Evolutionary conservation across 2,329 filamentous ascomycete genomes (phyloP).

Genomic region (Nemania sp.): DNA sequence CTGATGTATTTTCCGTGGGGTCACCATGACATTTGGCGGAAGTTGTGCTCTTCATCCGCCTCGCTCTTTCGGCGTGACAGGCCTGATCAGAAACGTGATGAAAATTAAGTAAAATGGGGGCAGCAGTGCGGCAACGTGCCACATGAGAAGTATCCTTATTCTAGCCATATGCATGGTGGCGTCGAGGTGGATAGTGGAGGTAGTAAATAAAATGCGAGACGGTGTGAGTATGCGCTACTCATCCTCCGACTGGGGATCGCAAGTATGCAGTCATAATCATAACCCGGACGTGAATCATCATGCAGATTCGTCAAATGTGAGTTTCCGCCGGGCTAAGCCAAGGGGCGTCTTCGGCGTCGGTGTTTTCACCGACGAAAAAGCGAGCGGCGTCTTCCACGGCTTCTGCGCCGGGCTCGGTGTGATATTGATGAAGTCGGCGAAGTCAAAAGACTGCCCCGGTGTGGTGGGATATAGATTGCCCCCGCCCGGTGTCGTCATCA

Average conservation of each 20-base stretch:
- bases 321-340: constrained; percentile 71
- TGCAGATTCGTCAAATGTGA: constrained; percentile 78
- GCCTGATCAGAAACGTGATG: constrained; percentile 8
- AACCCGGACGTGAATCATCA: constrained; percentile 16
- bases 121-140: constrained; percentile 3
- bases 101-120: constrained; percentile 3
- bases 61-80: background rate
- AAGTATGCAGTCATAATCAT: constrained; percentile 16
- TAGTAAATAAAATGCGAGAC: background rate
- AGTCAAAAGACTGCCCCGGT: constrained; percentile 84
- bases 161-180: background rate
- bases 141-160: background rate
- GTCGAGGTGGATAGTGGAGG: background rate
- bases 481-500: constrained; percentile 85
- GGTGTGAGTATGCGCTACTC: constrained; percentile 9
- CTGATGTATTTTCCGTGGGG: constrained; percentile 13
- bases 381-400: constrained; percentile 80
- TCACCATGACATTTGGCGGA: background rate
- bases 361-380: constrained; percentile 47
- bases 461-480: constrained; percentile 74
- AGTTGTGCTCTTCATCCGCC: background rate
- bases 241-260: background rate
- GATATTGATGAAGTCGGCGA: constrained; percentile 96
- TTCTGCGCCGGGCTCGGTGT: constrained; percentile 93
- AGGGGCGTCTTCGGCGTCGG: constrained; percentile 56